A percentile compares a stretch with the other conserved stretches of the same genome.
Conservation (phyloP, 176 grass and related monocot genomes). For the Carex kokanica region DNA sequence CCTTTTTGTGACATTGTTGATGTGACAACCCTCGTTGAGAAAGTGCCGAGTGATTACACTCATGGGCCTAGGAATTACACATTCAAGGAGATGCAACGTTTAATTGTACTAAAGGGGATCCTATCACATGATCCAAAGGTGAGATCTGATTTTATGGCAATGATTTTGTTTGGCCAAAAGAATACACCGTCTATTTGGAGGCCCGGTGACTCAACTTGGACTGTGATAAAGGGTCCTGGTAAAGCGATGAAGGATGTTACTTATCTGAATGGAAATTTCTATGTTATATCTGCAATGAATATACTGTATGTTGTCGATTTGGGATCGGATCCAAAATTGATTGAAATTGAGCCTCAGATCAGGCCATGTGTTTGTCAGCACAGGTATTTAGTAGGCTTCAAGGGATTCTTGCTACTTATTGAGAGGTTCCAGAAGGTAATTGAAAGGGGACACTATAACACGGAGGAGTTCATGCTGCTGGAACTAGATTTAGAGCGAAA, state of each 20-base stretch:
- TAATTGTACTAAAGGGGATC: not conserved
- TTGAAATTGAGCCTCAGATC: not conserved
- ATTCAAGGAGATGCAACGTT: not conserved
- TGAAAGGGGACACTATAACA: not conserved
- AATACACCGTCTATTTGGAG: slow-evolving; percentile 4
- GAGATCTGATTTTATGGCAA: slow-evolving; percentile 8
- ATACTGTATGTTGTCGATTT: not conserved
- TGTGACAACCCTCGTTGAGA: too few species aligned
- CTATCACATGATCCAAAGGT: slow-evolving; percentile 12
- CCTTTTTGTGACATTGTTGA: too few species aligned
- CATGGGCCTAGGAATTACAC: not conserved
- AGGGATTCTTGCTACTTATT: not conserved
- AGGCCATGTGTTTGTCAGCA: not conserved
- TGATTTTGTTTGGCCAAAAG: not conserved
- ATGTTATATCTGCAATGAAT: not conserved
- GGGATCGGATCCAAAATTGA: not conserved
- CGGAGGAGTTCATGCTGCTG: not conserved
- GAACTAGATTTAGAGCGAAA: not conserved
- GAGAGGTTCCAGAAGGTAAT: not conserved
- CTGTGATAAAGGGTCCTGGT: not conserved
- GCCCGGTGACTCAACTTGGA: not conserved
- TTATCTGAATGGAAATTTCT: not conserved
- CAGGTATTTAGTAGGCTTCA: not conserved
- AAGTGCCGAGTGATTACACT: too few species aligned
- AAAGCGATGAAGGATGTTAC: not conserved